Percentiles rank a stretch among this genome's conserved stretches.
Conservation (phyloP, 2,329 filamentous ascomycete species). For the Botrytis paeoniae region DNA sequence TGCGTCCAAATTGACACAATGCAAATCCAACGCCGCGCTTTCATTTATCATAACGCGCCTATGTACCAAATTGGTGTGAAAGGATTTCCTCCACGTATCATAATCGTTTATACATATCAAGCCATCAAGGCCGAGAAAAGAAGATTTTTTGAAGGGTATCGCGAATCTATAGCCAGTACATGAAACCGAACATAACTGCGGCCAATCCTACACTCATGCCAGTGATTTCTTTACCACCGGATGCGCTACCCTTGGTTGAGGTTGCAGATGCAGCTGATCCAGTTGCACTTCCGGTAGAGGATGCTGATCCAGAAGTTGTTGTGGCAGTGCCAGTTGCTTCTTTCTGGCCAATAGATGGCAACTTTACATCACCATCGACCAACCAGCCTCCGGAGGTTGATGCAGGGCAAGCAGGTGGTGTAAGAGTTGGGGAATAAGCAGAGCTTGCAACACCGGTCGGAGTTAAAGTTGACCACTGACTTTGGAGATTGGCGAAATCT, state of each 20-base stretch:
- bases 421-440: slow-evolving; percentile 62
- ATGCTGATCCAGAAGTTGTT: slow-evolving; percentile 36
- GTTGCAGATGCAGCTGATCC: slow-evolving; percentile 38
- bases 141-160: neutral
- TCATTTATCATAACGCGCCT: slow-evolving; percentile 28
- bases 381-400: slow-evolving; percentile 69
- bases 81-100: slow-evolving; percentile 13
- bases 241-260: slow-evolving; percentile 42
- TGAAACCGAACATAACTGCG: slow-evolving; percentile 52
- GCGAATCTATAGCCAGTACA: slow-evolving; percentile 46
- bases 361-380: slow-evolving; percentile 63
- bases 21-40: slow-evolving; percentile 28
- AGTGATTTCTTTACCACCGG: slow-evolving; percentile 47
- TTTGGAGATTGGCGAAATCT: slow-evolving; percentile 75
- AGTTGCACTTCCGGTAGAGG: slow-evolving; percentile 34
- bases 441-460: slow-evolving; percentile 66
- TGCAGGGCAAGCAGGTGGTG: slow-evolving; percentile 66
- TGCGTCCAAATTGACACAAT: slow-evolving; percentile 7
- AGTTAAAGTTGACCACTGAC: slow-evolving; percentile 69
- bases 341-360: slow-evolving; percentile 62
- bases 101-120: slow-evolving; percentile 23
- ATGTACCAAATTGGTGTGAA: slow-evolving; percentile 19
- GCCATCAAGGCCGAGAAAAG: slow-evolving; percentile 15
- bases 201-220: slow-evolving; percentile 50
- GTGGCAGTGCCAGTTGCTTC: slow-evolving; percentile 32